Percentiles rank a stretch among this genome's conserved stretches.
phyloP scores from a whole-genome alignment of 768 basidiomycete genomes.

The Hypsizygus marmoreus region DNA sequence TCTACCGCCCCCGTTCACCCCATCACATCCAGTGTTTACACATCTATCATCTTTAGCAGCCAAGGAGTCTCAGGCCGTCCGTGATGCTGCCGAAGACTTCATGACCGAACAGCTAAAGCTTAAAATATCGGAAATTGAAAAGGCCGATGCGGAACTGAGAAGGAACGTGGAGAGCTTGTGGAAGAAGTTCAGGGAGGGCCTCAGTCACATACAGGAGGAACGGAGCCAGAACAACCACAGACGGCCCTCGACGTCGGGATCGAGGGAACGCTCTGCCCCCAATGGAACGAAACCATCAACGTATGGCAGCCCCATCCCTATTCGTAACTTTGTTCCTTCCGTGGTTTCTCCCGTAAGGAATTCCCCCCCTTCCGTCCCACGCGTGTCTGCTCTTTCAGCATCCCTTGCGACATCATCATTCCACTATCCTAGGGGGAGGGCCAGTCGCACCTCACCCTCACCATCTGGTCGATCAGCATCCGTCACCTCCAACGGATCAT shows the following conservation, averaged over 20 bases:
- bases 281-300: constrained; percentile 20
- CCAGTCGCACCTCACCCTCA: constrained; percentile 19
- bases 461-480: constrained; percentile 15
- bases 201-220: constrained; percentile 46
- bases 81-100: constrained; percentile 59
- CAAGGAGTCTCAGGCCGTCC: constrained; percentile 53
- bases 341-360: constrained; percentile 39
- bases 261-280: constrained; percentile 20
- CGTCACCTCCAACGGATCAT: constrained; percentile 19
- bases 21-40: constrained; percentile 70
- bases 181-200: constrained; percentile 53
- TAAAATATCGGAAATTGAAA: constrained; percentile 59
- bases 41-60: constrained; percentile 63
- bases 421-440: constrained; percentile 47
- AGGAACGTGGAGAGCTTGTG: constrained; percentile 65
- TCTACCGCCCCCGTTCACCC: constrained; percentile 75
- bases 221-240: constrained; percentile 18
- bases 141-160: constrained; percentile 53
- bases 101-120: constrained; percentile 52
- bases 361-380: constrained; percentile 38
- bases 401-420: constrained; percentile 64
- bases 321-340: constrained; percentile 61
- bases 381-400: constrained; percentile 67
- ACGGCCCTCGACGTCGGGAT: constrained; percentile 12
- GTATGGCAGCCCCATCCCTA: constrained; percentile 33